Evolutionary conservation across 2,329 filamentous ascomycete species (phyloP).

Genomic region (Onygenales sp.): DNA sequence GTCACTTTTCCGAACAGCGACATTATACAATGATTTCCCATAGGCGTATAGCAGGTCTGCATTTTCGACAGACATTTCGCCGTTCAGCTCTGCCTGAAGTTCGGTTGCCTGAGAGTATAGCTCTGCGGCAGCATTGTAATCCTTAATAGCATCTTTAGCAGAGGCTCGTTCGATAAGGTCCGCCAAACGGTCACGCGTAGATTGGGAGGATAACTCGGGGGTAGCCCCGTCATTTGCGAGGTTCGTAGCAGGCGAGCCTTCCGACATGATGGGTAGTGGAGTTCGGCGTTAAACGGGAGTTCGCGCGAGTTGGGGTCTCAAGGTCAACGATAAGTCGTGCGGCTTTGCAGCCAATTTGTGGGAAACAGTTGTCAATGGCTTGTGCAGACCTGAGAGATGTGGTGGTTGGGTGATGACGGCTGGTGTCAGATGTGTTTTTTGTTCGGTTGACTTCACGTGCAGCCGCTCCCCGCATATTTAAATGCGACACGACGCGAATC

Average conservation of each 20-base stretch:
- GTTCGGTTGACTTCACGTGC: neutral
- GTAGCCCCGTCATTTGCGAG: neutral
- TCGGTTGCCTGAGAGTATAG: conserved; percentile 82
- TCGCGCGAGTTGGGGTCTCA: too few relatives aligned
- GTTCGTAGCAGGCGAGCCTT: neutral
- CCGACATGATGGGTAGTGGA: neutral
- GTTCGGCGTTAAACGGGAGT: neutral
- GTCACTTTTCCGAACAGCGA: conserved; percentile 89
- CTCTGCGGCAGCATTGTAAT: conserved; percentile 77
- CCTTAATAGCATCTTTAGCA: conserved; percentile 78
- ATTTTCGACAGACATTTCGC: conserved; percentile 82
- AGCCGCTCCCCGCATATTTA: neutral
- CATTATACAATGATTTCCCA: conserved; percentile 85
- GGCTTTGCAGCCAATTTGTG: neutral
- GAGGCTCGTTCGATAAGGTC: conserved; percentile 73
- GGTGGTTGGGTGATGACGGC: neutral
- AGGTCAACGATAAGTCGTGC: neutral
- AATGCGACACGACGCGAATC: neutral
- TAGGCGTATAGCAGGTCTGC: conserved; percentile 92
- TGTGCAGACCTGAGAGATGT: neutral
- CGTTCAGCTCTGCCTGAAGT: conserved; percentile 82
- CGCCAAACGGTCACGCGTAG: conserved; percentile 55
- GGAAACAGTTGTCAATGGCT: neutral
- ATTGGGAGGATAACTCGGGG: conserved; percentile 6
- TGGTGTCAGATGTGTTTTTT: neutral